Percentiles rank a stretch among this genome's conserved stretches.
Conservation (phyloP, 352 stramenopile genomes). For the Blastocystis hominis region DNA sequence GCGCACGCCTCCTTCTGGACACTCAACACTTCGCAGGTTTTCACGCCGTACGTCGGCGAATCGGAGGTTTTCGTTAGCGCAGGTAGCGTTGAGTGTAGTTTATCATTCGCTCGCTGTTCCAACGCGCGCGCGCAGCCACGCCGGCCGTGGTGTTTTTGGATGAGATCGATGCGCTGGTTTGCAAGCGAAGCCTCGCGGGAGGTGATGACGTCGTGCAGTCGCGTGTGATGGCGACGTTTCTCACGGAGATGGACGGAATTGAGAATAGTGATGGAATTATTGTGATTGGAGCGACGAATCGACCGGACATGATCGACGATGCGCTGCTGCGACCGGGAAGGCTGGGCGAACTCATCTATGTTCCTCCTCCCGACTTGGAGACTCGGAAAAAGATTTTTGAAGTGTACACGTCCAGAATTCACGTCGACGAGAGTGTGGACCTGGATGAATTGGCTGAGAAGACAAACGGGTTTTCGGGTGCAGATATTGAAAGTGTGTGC, state of each 20-base stretch:
- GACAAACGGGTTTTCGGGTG: conserved; percentile 71
- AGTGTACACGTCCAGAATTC: conserved; percentile 63
- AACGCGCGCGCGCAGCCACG: conserved; percentile 68
- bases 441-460: conserved; percentile 65
- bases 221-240: conserved; percentile 87
- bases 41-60: conserved; percentile 77
- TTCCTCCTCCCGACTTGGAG: conserved; percentile 55
- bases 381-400: conserved; percentile 31
- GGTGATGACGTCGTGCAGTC: conserved; percentile 59
- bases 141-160: conserved; percentile 80
- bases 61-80: conserved; percentile 64
- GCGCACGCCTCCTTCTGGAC: conserved; percentile 74
- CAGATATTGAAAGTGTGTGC: conserved; percentile 77
- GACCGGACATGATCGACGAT: conserved; percentile 90
- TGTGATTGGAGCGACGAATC: conserved; percentile 91
- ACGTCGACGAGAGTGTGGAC: conserved; percentile 68
- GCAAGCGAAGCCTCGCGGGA: conserved; percentile 65
- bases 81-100: neutral
- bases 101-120: conserved; percentile 61
- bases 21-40: conserved; percentile 74
- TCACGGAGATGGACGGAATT: conserved; percentile 94
- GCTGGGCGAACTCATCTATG: conserved; percentile 81
- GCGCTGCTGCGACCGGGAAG: conserved; percentile 85
- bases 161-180: conserved; percentile 75
- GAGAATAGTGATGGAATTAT: conserved; percentile 83